Base-by-base conservation (phyloP, 192 early-diverging fungal species). In the Coemansia sp. region DNA sequence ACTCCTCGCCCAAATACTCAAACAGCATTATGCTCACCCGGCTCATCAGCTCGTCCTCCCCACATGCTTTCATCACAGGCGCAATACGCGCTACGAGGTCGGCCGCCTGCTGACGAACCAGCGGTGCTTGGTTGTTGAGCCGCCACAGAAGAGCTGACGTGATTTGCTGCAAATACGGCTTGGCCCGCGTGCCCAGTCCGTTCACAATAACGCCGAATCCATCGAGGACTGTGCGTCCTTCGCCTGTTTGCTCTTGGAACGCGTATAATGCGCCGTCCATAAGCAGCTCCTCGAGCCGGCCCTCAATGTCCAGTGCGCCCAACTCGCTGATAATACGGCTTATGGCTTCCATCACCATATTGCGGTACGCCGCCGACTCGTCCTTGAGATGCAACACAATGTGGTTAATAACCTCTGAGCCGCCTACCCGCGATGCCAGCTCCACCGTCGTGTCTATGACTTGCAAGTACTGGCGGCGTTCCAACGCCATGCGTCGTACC, bases 1-100 rank as follows among this genome's bases (percentile, higher is more conserved):
- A 99, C 74, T 99, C 97, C 83, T 99, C 97, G 67, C 97, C 97
- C 20, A 99, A 86, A 69, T 98, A 97, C 76, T 99, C 97, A 75
- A 94, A 99, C 20, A 99, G 77, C 32, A 97, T 88, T n/a, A 92
- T 85, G 63, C 94, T 93, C 49, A 99, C 79, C 61, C 96, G 89
- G 7, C 88, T 86, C 91, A 99, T 93, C 51, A 98, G 72, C 69
- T 95, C 92, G 74, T 97, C 95, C 74, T 97, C 94, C 20, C 93
- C 95, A 73, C 96, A 99, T 0, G 85, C 87, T 64, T 89, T 86
- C 95, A 98, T 93, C 8, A 95, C 95, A 2, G 91, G 87, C 0
- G 95, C 96, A 51, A 98, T 93, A 8, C 92, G 89, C 1, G 95
- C 94, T 45, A 98, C 93, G 50, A 98, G 75, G 67, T 98, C 97